A percentile compares a stretch with the other conserved stretches of the same genome.
Evolutionary conservation across 148 eudicot species (phyloP).

Genomic region (Pharnaceum exiguum): DNA sequence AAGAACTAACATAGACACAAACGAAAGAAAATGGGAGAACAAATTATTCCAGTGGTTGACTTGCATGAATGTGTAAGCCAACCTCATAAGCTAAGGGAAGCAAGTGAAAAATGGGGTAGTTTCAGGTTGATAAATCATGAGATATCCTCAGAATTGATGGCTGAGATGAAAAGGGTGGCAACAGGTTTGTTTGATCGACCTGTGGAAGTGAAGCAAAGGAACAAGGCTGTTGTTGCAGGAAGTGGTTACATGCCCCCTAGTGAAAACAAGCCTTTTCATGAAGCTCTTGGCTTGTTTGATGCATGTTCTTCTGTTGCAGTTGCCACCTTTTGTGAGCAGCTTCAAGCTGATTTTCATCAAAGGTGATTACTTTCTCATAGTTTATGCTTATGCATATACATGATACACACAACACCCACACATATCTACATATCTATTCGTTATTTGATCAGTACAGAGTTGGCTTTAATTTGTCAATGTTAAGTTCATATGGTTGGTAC

Average conservation of each 20-base stretch:
- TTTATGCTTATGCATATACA: too few relatives aligned
- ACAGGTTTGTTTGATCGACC: slow-evolving; percentile 51
- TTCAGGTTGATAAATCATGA: slow-evolving; percentile 58
- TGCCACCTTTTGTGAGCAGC: slow-evolving; percentile 42
- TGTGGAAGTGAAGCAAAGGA: slow-evolving; percentile 45
- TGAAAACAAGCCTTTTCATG: slow-evolving; percentile 43
- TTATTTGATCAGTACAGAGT: too few relatives aligned
- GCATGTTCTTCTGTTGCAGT: slow-evolving; percentile 30
- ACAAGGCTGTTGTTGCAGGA: slow-evolving; percentile 46
- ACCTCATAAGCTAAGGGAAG: slow-evolving; percentile 33
- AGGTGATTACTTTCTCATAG: slow-evolving; percentile 27
- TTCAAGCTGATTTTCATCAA: slow-evolving; percentile 42
- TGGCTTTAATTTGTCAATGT: too few relatives aligned
- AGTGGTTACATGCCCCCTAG: slow-evolving; percentile 64
- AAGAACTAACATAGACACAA: neutral
- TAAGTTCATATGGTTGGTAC: too few relatives aligned
- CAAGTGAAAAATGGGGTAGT: slow-evolving; percentile 59
- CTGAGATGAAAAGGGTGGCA: slow-evolving; percentile 52
- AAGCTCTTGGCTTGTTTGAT: slow-evolving; percentile 64
- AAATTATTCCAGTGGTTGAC: slow-evolving; percentile 49
- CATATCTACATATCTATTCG: too few relatives aligned
- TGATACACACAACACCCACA: too few relatives aligned
- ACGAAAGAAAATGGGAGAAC: neutral
- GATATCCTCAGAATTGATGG: slow-evolving; percentile 35
- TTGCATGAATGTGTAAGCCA: slow-evolving; percentile 28